Conservation (phyloP, 129 eudicot species). For the Sambucus nigra region DNA sequence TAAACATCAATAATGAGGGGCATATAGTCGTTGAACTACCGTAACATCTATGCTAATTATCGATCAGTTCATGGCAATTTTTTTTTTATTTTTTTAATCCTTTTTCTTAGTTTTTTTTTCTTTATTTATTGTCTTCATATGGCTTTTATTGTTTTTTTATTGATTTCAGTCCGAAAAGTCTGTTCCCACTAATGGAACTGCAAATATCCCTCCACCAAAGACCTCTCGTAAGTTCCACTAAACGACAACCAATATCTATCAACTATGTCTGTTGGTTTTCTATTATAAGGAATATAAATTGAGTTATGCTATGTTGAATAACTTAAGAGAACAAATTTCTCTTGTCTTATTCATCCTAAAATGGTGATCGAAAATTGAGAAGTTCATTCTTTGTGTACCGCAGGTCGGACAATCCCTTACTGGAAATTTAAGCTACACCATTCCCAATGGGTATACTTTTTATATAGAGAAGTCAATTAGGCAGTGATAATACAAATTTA, state of each 20-base stretch:
- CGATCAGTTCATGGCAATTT: slow-evolving; percentile 40
- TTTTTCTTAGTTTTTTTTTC: slow-evolving; percentile 3
- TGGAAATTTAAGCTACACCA: too few species aligned
- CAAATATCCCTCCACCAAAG: slow-evolving; percentile 27
- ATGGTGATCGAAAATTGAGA: too few species aligned
- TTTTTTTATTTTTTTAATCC: background rate
- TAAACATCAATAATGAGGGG: slow-evolving; percentile 15
- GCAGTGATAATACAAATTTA: too few species aligned
- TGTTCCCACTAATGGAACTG: slow-evolving; percentile 21
- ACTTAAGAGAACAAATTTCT: too few species aligned
- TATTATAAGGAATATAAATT: too few species aligned
- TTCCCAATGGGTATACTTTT: too few species aligned
- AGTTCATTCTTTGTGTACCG: too few species aligned
- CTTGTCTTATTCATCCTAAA: too few species aligned
- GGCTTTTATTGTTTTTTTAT: slow-evolving; percentile 11
- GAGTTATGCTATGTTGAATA: too few species aligned
- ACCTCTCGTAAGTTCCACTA: slow-evolving; percentile 38
- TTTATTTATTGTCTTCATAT: slow-evolving; percentile 3
- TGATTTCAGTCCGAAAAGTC: slow-evolving; percentile 42
- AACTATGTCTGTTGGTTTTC: too few species aligned
- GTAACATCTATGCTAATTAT: slow-evolving; percentile 24
- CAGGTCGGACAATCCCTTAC: too few species aligned
- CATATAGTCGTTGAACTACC: slow-evolving; percentile 25
- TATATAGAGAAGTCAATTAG: too few species aligned
- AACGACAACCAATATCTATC: background rate